Conservation (phyloP, 805 yeast species). For the Yarrowia keelungensis region DNA sequence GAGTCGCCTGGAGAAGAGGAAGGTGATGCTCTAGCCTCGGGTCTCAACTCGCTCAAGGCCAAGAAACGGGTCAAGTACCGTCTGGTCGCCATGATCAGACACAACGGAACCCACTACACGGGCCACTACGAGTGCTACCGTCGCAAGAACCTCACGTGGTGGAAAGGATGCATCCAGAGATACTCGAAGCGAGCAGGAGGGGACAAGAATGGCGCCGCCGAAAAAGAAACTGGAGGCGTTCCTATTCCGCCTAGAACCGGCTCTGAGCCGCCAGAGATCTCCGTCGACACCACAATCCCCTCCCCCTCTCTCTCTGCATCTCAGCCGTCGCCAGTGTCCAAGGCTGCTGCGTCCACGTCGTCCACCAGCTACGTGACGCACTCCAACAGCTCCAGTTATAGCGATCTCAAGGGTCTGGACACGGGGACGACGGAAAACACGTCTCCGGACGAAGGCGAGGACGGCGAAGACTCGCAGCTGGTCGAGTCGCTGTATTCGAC, state of each 20-base stretch:
- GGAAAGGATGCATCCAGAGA: constrained; percentile 42
- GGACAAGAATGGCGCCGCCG: not conserved
- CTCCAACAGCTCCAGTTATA: constrained; percentile 29
- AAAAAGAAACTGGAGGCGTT: not conserved
- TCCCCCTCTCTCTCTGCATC: constrained; percentile 38
- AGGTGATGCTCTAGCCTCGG: constrained; percentile 45
- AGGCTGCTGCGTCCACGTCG: constrained; percentile 21
- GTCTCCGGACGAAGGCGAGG: constrained; percentile 1
- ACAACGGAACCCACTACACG: constrained; percentile 83
- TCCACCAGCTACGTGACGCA: constrained; percentile 34
- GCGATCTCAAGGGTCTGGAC: constrained; percentile 25
- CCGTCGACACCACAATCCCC: constrained; percentile 17
- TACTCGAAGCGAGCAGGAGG: constrained; percentile 18
- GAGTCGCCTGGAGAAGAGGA: constrained; percentile 45
- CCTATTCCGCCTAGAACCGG: not conserved
- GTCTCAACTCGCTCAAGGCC: constrained; percentile 25
- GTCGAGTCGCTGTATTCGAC: constrained; percentile 36
- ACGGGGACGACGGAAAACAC: constrained; percentile 9
- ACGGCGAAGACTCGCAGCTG: constrained; percentile 23
- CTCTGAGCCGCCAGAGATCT: not conserved
- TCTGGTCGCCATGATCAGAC: constrained; percentile 77
- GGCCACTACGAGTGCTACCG: constrained; percentile 94
- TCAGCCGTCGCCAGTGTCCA: constrained; percentile 30
- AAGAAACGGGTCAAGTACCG: constrained; percentile 55
- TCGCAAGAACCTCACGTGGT: constrained; percentile 56